These are phyloP conservation scores for Centaurea solstitialis DNA, from an alignment of 129 eudicot genomes.

Conservation along the genomic window DNA sequence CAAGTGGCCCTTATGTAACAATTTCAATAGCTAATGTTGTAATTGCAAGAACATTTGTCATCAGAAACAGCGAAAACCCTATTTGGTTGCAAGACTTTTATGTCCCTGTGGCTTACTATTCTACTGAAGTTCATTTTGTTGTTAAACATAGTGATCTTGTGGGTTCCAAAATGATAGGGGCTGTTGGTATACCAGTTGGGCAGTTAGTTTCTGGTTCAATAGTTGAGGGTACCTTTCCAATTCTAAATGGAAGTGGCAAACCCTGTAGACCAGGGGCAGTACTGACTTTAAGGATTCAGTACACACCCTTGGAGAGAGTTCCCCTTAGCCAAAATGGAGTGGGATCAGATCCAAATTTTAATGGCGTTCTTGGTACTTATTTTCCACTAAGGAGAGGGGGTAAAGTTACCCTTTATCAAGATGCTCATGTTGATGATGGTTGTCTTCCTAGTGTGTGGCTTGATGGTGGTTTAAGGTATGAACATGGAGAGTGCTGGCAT, in stretches of 20 bases:
- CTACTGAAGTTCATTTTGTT: conserved; percentile 34
- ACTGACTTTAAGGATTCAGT: conserved; percentile 38
- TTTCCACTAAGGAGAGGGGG: conserved; percentile 48
- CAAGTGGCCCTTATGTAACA: conserved; percentile 48
- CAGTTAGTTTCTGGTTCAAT: conserved; percentile 26
- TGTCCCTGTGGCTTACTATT: conserved; percentile 45
- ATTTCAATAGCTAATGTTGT: conserved; percentile 41
- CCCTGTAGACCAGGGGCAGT: conserved; percentile 36
- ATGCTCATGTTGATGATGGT: conserved; percentile 47
- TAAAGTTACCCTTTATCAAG: conserved; percentile 52
- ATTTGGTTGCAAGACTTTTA: conserved; percentile 45
- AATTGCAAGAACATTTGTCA: conserved; percentile 43
- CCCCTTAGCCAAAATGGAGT: conserved; percentile 9
- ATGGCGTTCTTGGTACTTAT: conserved; percentile 41
- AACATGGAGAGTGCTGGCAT: conserved; percentile 43
- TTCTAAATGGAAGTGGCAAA: conserved; percentile 31
- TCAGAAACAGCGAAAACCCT: conserved; percentile 42
- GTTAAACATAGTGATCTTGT: conserved; percentile 45
- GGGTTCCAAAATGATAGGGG: conserved; percentile 40
- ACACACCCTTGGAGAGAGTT: conserved; percentile 30
- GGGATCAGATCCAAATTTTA: conserved; percentile 8
- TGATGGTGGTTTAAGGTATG: conserved; percentile 36
- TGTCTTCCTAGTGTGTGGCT: conserved; percentile 29
- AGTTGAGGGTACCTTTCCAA: conserved; percentile 37
- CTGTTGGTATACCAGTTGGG: conserved; percentile 39